phyloP scores from a whole-genome alignment of 768 basidiomycete genomes.

The Pleurotus giganteus region DNA sequence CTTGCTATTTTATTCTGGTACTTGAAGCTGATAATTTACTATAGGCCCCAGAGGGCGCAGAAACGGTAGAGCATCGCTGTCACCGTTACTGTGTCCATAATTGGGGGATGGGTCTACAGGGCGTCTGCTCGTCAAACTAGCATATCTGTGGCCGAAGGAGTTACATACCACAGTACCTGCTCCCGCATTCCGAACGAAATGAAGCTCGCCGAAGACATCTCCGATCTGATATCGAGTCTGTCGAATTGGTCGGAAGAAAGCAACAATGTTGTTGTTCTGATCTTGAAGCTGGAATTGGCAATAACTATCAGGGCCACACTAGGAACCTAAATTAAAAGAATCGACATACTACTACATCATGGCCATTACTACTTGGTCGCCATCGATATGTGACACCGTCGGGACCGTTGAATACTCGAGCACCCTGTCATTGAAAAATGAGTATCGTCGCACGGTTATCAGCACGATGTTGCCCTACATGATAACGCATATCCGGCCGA shows the following conservation, averaged over 20 bases:
- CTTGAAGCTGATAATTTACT: conserved; percentile 15
- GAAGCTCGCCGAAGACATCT: conserved; percentile 84
- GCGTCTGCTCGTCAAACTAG: conserved; percentile 11
- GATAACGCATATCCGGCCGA: conserved; percentile 59
- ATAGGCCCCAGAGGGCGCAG: conserved; percentile 54
- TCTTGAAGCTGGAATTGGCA: conserved; percentile 62
- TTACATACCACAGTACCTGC: conserved; percentile 74
- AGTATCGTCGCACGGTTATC: conserved; percentile 13
- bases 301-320: conserved; percentile 16
- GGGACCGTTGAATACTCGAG: conserved; percentile 76
- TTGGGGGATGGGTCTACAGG: conserved; percentile 77
- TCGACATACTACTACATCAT: conserved; percentile 58
- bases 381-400: conserved; percentile 81
- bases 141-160: conserved; percentile 15
- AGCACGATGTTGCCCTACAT: conserved; percentile 40
- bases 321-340: conserved; percentile 15
- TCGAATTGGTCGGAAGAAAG: conserved; percentile 76
- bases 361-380: conserved; percentile 60
- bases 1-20: not conserved
- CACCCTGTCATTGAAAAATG: conserved; percentile 39
- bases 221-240: conserved; percentile 82
- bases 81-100: conserved; percentile 87
- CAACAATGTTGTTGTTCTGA: conserved; percentile 63
- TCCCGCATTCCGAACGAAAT: conserved; percentile 77
- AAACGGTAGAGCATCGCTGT: conserved; percentile 86